Conservation (phyloP, 768 basidiomycete species). For the Sarcodon sp. region DNA sequence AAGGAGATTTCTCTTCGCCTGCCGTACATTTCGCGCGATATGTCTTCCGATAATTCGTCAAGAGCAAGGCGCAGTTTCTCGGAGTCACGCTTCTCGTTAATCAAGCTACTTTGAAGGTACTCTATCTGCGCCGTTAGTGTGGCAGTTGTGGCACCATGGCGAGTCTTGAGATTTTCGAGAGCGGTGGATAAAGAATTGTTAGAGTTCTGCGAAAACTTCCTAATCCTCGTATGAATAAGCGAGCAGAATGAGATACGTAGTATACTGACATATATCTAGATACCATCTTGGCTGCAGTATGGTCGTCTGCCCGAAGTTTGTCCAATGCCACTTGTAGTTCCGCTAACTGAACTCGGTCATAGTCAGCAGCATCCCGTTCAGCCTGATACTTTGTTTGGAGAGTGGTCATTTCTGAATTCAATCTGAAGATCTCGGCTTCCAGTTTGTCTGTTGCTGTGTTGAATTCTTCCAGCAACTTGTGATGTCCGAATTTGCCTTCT, state of each 20-base stretch:
- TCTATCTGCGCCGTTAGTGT: slow-evolving; percentile 42
- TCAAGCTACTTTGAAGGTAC: slow-evolving; percentile 28
- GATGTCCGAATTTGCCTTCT: slow-evolving; percentile 35
- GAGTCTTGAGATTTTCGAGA: slow-evolving; percentile 40
- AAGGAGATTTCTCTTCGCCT: slow-evolving; percentile 59
- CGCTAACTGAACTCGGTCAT: slow-evolving; percentile 32
- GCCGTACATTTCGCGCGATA: slow-evolving; percentile 60
- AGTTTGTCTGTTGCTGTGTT: slow-evolving; percentile 32
- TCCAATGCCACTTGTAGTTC: slow-evolving; percentile 38
- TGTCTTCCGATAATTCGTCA: slow-evolving; percentile 59
- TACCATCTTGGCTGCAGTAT: slow-evolving; percentile 73
- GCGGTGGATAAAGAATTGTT: slow-evolving; percentile 54
- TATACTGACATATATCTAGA: slow-evolving; percentile 66
- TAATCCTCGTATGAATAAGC: slow-evolving; percentile 12
- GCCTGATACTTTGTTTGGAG: slow-evolving; percentile 30
- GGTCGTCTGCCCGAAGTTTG: slow-evolving; percentile 47
- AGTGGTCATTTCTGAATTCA: slow-evolving; percentile 30
- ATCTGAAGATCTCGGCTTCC: slow-evolving; percentile 25
- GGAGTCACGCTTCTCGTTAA: slow-evolving; percentile 26
- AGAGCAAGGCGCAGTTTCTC: slow-evolving; percentile 44
- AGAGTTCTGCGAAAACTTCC: slow-evolving; percentile 76
- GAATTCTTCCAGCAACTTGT: slow-evolving; percentile 36
- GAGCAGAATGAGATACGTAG: neutral
- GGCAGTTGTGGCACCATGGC: slow-evolving; percentile 47
- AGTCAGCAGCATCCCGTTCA: slow-evolving; percentile 27